Evolutionary conservation across 2,329 filamentous ascomycete species (phyloP).

Genomic region (Calycina marina): DNA sequence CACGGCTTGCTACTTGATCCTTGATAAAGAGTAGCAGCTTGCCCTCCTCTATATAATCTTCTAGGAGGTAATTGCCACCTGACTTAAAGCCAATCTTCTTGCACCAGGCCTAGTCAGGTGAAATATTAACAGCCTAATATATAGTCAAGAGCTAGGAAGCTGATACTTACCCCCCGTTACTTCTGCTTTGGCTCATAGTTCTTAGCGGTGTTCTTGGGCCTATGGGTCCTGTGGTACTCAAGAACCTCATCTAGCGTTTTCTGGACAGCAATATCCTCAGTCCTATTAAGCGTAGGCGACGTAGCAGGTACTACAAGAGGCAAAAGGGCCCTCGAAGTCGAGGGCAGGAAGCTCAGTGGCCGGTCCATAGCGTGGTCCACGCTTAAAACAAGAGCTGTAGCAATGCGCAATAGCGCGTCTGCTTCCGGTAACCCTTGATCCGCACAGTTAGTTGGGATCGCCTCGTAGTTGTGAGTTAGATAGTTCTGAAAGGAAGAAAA

Average conservation of each 20-base stretch:
- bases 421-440: background rate
- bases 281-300: background rate
- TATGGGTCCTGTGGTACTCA: conserved; percentile 1
- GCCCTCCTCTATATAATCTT: conserved; percentile 1
- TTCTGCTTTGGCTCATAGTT: conserved; percentile 4
- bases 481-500: too few relatives aligned
- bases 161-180: conserved; percentile 2
- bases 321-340: background rate
- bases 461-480: background rate
- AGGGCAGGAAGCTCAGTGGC: background rate
- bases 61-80: background rate
- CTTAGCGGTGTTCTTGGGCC: too few relatives aligned
- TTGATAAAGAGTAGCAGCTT: conserved; percentile 3
- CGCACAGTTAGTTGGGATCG: background rate
- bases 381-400: background rate
- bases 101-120: background rate
- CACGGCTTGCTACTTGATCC: conserved; percentile 1
- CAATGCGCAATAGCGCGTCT: background rate
- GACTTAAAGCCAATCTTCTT: background rate
- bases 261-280: conserved; percentile 1
- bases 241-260: background rate
- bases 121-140: background rate
- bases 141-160: background rate
- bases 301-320: background rate
- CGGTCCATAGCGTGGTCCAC: background rate